Conservation (phyloP, 768 basidiomycete species). For the Albatrellus ellisii region DNA sequence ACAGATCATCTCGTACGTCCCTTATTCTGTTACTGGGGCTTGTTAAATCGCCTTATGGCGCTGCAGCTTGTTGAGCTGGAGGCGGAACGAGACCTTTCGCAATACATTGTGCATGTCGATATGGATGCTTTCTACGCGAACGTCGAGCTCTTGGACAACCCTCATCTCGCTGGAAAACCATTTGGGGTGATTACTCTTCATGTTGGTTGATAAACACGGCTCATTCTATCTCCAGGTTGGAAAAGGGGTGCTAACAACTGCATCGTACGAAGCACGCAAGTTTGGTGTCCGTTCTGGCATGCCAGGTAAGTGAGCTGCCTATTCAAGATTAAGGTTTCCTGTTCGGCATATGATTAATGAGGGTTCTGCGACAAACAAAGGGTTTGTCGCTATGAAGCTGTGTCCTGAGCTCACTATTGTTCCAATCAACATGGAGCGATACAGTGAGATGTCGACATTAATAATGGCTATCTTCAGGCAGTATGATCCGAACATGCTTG, state of each 20-base stretch:
- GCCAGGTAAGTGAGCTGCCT: slow-evolving; percentile 46
- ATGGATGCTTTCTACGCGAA: slow-evolving; percentile 91
- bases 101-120: slow-evolving; percentile 87
- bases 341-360: not conserved
- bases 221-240: slow-evolving; percentile 38
- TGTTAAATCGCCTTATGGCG: slow-evolving; percentile 2
- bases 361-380: slow-evolving; percentile 25
- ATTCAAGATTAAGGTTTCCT: not conserved
- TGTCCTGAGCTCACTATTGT: slow-evolving; percentile 81
- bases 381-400: slow-evolving; percentile 86
- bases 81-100: slow-evolving; percentile 59
- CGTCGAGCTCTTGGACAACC: slow-evolving; percentile 60
- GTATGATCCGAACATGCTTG: slow-evolving; percentile 65
- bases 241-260: slow-evolving; percentile 73
- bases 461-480: slow-evolving; percentile 57
- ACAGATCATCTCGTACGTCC: slow-evolving; percentile 59
- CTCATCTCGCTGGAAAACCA: slow-evolving; percentile 51
- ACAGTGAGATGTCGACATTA: slow-evolving; percentile 53
- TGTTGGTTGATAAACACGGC: slow-evolving; percentile 12
- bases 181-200: slow-evolving; percentile 40
- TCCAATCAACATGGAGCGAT: slow-evolving; percentile 40
- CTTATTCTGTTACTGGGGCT: not conserved
- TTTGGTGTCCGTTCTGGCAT: slow-evolving; percentile 90
- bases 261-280: slow-evolving; percentile 86
- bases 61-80: slow-evolving; percentile 59